Conservation (phyloP, 495 filamentous ascomycete genomes). For the Podospora bellae-mahoneyi region DNA sequence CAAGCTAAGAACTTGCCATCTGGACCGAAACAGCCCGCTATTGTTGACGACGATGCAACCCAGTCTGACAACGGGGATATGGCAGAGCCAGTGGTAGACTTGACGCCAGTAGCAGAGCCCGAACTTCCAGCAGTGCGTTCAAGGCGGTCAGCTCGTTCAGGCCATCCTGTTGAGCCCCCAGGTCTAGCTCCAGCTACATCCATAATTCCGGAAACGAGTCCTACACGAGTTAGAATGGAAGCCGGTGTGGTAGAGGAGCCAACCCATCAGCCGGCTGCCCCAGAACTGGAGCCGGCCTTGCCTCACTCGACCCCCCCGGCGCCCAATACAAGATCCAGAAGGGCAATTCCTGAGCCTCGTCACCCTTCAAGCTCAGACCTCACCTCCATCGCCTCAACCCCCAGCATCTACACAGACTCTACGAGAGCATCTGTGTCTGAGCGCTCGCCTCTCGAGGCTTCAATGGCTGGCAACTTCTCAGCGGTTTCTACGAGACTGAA, state of each 20-base stretch:
- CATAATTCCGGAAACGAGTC: background rate
- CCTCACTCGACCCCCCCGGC: constrained; percentile 33
- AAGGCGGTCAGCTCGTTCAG: background rate
- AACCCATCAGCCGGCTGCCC: background rate
- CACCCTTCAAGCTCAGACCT: background rate
- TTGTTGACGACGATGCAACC: constrained; percentile 23
- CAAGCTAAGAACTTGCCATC: constrained; percentile 21
- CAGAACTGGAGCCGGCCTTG: constrained; percentile 11
- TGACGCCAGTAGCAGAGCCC: constrained; percentile 8
- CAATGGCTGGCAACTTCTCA: constrained; percentile 28
- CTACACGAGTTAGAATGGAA: background rate
- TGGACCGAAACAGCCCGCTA: constrained; percentile 6
- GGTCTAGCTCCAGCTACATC: background rate
- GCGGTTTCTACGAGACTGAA: constrained; percentile 30
- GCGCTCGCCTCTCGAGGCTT: constrained; percentile 10
- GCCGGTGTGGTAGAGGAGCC: background rate
- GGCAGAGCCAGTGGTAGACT: constrained; percentile 8
- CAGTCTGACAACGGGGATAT: constrained; percentile 25
- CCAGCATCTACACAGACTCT: constrained; percentile 3
- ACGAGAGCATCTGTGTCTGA: constrained; percentile 21
- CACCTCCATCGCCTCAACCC: background rate
- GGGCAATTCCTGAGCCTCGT: constrained; percentile 9
- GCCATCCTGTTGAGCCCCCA: background rate
- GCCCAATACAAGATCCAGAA: constrained; percentile 24
- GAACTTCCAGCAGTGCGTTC: constrained; percentile 15